Evolutionary conservation across 768 basidiomycete species (phyloP).

Genomic region (Pleurotus giganteus): DNA sequence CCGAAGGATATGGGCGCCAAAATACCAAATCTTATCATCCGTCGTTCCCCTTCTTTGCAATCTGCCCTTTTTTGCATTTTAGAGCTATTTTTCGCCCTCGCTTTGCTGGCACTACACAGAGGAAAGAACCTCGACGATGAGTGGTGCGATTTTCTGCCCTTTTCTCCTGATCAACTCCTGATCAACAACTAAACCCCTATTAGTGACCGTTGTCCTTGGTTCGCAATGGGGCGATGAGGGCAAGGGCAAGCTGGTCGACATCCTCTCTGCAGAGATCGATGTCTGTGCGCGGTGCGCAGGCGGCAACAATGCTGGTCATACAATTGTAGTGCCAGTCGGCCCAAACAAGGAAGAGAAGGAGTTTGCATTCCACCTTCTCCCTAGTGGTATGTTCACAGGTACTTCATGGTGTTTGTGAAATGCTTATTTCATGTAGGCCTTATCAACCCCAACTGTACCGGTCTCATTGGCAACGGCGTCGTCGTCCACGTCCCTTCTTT

Average conservation of each 20-base stretch:
- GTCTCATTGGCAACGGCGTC: slow-evolving; percentile 92
- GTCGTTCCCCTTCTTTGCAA: background rate
- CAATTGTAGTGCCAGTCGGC: slow-evolving; percentile 81
- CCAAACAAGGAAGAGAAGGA: slow-evolving; percentile 73
- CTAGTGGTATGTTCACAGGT: slow-evolving; percentile 64
- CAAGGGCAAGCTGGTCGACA: slow-evolving; percentile 96
- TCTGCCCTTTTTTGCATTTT: background rate
- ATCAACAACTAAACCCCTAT: slow-evolving; percentile 1
- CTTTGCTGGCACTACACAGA: background rate
- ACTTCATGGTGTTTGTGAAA: slow-evolving; percentile 4
- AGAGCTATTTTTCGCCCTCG: background rate
- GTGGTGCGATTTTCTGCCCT: background rate
- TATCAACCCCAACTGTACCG: slow-evolving; percentile 81
- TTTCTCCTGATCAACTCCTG: background rate
- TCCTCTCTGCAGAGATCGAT: slow-evolving; percentile 86
- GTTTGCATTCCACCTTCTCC: slow-evolving; percentile 94
- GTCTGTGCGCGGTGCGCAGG: slow-evolving; percentile 96
- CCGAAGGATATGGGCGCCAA: background rate
- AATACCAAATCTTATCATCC: background rate
- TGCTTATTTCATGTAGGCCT: slow-evolving; percentile 48
- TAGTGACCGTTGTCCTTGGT: slow-evolving; percentile 75
- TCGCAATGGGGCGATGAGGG: slow-evolving; percentile 94
- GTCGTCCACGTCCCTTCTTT: slow-evolving; percentile 95
- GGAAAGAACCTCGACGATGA: background rate
- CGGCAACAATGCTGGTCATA: slow-evolving; percentile 99